Evolutionary conservation across 345 rosid genomes (phyloP), one percentile per base, ranked within the genome.

Genomic region (Hibiscus mutabilis): DNA sequence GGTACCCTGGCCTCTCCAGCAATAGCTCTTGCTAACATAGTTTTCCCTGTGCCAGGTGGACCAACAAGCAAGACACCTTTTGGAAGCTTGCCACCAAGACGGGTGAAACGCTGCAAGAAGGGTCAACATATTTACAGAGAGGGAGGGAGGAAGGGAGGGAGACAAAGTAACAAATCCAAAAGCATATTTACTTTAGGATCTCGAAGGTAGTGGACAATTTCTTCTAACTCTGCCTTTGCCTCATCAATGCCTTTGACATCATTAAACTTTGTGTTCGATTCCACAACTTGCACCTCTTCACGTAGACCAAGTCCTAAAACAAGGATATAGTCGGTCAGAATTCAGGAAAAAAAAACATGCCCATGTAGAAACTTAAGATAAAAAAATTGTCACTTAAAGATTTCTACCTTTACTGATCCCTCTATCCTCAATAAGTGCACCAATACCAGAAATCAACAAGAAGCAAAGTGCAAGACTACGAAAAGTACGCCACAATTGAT

Each of bases 1-100:
- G 98, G 98, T 69, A 91, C 52, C 97, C 61, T 92, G 25, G 97
- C 97, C 86, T 94, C 98, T 62, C 97, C 98, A 51, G 56, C 56
- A n/a, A 51, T 51, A 51, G 21, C 56, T 51, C 56, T 51, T n/a
- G 56, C 56, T 51, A 51, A 51, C 56, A 51, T 51, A 15, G 55
- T 49, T 49, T 49, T 49, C 19, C 55, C 55, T 1, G 18, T 49
- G 55, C 55, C 55, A 16, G 55, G 55, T 16, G 55, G 55, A n/a
- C 56, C 56, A 51, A 51, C 56, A 16, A 51, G 56, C 56, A 51
- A 51, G 21, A 51, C 56, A 15, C 19, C 56, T 51, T 51, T 51
- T 51, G 56, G 56, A 51, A 51, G 56, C 56, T 51, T 51, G 19
- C 56, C 56, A 51, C 56, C 56, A 51, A 51, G 56, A 51, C 56